Conservation (phyloP, 179 eudicot species). For the Nepenthes alata region DNA sequence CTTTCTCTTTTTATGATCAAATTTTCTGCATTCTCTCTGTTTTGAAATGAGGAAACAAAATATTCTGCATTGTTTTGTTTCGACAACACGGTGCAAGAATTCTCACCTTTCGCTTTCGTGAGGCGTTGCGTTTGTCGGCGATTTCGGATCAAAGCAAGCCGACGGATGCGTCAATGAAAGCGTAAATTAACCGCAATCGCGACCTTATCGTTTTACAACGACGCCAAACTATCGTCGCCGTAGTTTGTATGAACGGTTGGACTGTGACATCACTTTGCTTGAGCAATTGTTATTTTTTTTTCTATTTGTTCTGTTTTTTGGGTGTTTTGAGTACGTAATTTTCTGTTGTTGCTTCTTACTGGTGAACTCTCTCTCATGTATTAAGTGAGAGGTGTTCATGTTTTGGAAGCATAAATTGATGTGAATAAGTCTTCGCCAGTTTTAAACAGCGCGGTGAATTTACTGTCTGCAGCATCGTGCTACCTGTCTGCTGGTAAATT, state of each 20-base stretch:
- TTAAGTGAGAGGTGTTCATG: constrained; percentile 27
- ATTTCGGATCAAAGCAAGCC: constrained; percentile 7
- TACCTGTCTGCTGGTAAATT: constrained; percentile 56
- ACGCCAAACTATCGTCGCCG: constrained; percentile 3
- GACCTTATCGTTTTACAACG: background rate
- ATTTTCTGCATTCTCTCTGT: no score
- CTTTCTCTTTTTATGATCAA: no score
- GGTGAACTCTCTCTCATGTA: constrained; percentile 35
- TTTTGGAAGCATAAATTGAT: constrained; percentile 28
- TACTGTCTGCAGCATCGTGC: constrained; percentile 18
- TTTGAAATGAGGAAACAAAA: no score
- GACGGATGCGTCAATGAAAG: constrained; percentile 53
- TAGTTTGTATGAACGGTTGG: constrained; percentile 3
- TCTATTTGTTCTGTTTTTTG: background rate
- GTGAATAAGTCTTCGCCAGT: constrained; percentile 9
- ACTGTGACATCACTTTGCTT: background rate
- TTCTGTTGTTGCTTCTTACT: constrained; percentile 6
- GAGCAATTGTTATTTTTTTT: background rate
- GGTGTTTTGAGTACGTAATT: no score
- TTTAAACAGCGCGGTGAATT: constrained; percentile 43
- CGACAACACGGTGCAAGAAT: no score
- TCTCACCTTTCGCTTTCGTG: constrained; percentile 5
- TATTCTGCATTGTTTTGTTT: no score
- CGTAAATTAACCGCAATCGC: constrained; percentile 23
- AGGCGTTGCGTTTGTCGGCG: constrained; percentile 59